Evolutionary conservation across 169 alveolate species (phyloP), one percentile per base, ranked within the genome.

Genomic region (Plasmodium inui): DNA sequence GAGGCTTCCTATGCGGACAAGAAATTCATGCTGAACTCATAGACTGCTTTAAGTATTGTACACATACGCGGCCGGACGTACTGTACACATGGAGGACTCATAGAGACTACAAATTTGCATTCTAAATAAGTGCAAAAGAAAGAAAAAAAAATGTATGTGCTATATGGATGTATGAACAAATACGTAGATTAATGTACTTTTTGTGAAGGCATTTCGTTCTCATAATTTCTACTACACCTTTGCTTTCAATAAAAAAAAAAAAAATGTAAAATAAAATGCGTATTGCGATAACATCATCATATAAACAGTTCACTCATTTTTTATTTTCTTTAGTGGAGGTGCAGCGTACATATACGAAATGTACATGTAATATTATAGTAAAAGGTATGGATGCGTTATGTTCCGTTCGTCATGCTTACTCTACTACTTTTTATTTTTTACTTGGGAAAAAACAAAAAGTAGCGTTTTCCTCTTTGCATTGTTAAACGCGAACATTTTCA

Each of bases 191-290:
- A 30, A 79, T 41, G 57, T 37, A 79, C 55, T 79, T 41, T 79
- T 39, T 39, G 44, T 22, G 57, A 79, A 82, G 70, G 79, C 8
- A n/a, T 26, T 50, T 82, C 70, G 17, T 82, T 82, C 80, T 55
- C 71, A 19, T 2, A 4, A 12, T 26, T 30, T 30, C 78, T 53
- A 14, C 78, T 53, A 30, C 34, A 82, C 32, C 84, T 79, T 79
- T 79, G 84, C 84, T 12, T 79, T 79, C 30, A 41, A 32, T 67
- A 82, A 39, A 57, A 82, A 81, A 81, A 81, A 81, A 82, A 82
- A 57, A 82, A 53, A 82, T 12, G 37, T 10, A 50, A 50, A 50
- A 22, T 22, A 39, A 53, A 79, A 79, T 79, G 30, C 28, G 84
- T 44, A 30, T 79, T 79, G 0, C 57, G 12, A 50, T 82, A 82